Evolutionary conservation across 306 rosid genomes (phyloP).

Genomic region (Vigna radiata): DNA sequence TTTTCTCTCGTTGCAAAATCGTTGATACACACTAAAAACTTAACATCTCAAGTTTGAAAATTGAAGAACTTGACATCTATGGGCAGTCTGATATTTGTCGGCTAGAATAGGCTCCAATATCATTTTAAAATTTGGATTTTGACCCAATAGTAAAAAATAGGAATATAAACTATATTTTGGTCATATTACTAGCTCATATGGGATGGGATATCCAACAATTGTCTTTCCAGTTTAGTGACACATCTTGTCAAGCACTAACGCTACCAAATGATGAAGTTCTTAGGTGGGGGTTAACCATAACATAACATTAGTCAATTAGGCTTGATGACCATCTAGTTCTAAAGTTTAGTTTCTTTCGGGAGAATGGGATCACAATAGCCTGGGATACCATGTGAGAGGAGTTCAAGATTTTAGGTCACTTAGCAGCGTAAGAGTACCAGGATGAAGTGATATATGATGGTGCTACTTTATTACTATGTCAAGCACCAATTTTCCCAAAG

Average conservation of each 20-base stretch:
- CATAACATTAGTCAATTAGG: neutral
- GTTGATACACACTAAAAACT: too few species aligned
- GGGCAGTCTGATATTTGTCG: too few species aligned
- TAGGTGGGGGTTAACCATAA: neutral
- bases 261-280: neutral
- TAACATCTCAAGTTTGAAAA: too few species aligned
- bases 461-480: neutral
- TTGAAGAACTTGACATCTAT: too few species aligned
- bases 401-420: neutral
- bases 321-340: neutral
- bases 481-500: neutral
- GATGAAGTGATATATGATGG: neutral
- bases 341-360: neutral
- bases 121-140: too few species aligned
- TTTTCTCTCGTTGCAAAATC: too few species aligned
- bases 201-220: too few species aligned
- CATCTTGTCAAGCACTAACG: neutral
- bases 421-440: neutral
- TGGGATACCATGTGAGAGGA: slow-evolving; percentile 5
- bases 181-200: too few species aligned
- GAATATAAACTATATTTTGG: too few species aligned
- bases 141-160: too few species aligned
- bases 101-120: too few species aligned
- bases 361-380: neutral
- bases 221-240: slow-evolving; percentile 10